Conservation (phyloP, 768 basidiomycete species). For the Xanthoconium purpureum region DNA sequence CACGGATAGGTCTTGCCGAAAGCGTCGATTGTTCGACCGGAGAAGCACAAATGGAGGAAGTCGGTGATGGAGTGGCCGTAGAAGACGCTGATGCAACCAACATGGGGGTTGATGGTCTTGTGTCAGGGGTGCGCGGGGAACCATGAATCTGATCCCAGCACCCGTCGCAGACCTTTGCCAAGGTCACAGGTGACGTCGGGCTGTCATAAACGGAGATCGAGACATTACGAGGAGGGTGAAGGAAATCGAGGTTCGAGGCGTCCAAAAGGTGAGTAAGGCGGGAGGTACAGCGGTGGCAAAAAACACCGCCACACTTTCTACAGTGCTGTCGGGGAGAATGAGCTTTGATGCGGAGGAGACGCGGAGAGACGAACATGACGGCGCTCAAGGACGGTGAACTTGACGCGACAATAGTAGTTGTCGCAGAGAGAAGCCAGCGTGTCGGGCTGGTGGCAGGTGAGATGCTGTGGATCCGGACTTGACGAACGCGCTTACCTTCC, state of each 20-base stretch:
- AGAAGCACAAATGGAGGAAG: conserved; percentile 35
- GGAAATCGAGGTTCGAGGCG: conserved; percentile 64
- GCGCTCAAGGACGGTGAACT: conserved; percentile 68
- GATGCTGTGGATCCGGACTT: not conserved
- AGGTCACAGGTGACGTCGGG: conserved; percentile 54
- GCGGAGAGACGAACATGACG: conserved; percentile 55
- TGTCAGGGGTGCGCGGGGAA: conserved; percentile 40
- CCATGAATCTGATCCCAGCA: conserved; percentile 77
- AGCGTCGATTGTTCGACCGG: conserved; percentile 28
- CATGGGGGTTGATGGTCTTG: conserved; percentile 38
- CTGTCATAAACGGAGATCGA: conserved; percentile 57
- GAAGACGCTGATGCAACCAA: conserved; percentile 31
- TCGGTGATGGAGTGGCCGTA: conserved; percentile 33
- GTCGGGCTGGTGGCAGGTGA: conserved; percentile 50
- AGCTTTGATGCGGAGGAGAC: conserved; percentile 10
- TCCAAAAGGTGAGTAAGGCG: conserved; percentile 66
- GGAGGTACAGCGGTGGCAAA: conserved; percentile 61
- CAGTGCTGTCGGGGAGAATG: conserved; percentile 55
- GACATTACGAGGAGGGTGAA: conserved; percentile 68
- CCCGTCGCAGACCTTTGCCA: conserved; percentile 71
- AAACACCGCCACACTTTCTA: conserved; percentile 80
- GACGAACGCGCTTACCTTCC: conserved; percentile 55
- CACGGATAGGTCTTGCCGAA: conserved; percentile 14
- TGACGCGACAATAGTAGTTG: conserved; percentile 64
- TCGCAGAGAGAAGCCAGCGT: conserved; percentile 61